Base-by-base conservation (phyloP, 257 asterid species). In the Phtheirospermum japonicum region DNA sequence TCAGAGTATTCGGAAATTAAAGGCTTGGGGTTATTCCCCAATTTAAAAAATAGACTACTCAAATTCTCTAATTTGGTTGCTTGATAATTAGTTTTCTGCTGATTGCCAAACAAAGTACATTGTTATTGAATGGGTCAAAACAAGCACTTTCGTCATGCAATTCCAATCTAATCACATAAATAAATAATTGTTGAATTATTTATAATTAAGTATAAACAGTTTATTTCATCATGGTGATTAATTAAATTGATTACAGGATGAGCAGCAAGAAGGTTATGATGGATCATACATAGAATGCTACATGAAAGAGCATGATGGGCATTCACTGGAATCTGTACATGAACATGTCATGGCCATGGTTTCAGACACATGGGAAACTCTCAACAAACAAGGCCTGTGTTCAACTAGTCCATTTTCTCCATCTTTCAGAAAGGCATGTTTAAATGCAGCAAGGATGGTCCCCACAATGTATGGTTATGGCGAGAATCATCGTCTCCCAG, bases 361-460 rank as follows among this genome's bases (percentile, higher is more conserved):
- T 18, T 63, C 49, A 40, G 40, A 7, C 2, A 75, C 65, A 45
- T 75, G 80, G 80, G 75, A 71, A 43, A 7, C 17, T 1, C 73
- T 79, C 11, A 78, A 78, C 56, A 56, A 65, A 7, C 72, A 75
- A 33, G 4, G 5, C 37, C 37, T 33, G 46, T 71, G 69, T 34
- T 69, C 37, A 33, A 33, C 7, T 7, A 33, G 37, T 65, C 19
- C 1, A 18, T 36, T 48, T 69, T 18, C 57, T n/a, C 37, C 7
- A 4, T 33, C 37, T 68, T 75, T 9, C 26, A 14, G 37, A 48
- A 65, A 53, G 52, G 81, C 71, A 5, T 65, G 67, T 43, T 80
- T 79, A 17, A 79, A 79, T 69, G 37, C 48, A 9, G 79, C 81
- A 31, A 69, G 78, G 31, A 75, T 75, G 75, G 63, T 72, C 0